Conservation (phyloP, 352 stramenopile species). For the Phytopythium vexans region DNA sequence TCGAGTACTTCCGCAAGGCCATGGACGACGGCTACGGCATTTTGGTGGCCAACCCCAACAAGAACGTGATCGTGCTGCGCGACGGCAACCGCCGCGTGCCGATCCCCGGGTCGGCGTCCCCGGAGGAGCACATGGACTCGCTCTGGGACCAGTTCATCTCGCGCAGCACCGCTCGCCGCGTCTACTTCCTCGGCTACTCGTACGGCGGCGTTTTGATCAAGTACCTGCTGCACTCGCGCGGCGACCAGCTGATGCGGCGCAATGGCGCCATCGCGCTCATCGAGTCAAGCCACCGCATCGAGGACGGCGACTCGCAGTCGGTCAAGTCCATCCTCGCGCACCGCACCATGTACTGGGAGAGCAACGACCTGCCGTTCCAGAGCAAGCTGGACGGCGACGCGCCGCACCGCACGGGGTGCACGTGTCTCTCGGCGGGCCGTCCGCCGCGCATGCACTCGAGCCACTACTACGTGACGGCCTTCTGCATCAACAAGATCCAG, state of each 20-base stretch:
- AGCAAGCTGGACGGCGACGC: conserved; percentile 74
- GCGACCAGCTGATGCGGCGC: conserved; percentile 82
- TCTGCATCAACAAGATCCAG: conserved; percentile 87
- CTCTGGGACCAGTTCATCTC: conserved; percentile 84
- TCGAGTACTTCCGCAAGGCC: conserved; percentile 87
- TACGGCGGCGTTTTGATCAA: conserved; percentile 88
- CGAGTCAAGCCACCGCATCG: conserved; percentile 84
- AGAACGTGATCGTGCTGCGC: conserved; percentile 83
- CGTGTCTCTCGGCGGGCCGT: conserved; percentile 71
- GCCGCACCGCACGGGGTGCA: conserved; percentile 79
- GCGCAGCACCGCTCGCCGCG: conserved; percentile 43
- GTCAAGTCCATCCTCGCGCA: conserved; percentile 85
- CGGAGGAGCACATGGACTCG: conserved; percentile 88
- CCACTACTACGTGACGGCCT: conserved; percentile 88
- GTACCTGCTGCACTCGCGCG: conserved; percentile 84
- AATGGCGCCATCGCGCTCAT: conserved; percentile 86
- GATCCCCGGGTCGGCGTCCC: conserved; percentile 80
- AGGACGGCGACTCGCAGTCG: conserved; percentile 82
- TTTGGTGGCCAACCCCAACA: conserved; percentile 88
- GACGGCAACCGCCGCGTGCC: conserved; percentile 79
- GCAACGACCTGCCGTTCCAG: conserved; percentile 77
- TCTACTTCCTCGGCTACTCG: conserved; percentile 88
- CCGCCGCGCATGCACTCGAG: conserved; percentile 70
- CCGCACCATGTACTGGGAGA: conserved; percentile 90
- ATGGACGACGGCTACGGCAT: conserved; percentile 84